These are phyloP conservation scores for Karstenula rhodostoma DNA, from an alignment of 2,329 filamentous ascomycete genomes.

Conservation along the genomic window DNA sequence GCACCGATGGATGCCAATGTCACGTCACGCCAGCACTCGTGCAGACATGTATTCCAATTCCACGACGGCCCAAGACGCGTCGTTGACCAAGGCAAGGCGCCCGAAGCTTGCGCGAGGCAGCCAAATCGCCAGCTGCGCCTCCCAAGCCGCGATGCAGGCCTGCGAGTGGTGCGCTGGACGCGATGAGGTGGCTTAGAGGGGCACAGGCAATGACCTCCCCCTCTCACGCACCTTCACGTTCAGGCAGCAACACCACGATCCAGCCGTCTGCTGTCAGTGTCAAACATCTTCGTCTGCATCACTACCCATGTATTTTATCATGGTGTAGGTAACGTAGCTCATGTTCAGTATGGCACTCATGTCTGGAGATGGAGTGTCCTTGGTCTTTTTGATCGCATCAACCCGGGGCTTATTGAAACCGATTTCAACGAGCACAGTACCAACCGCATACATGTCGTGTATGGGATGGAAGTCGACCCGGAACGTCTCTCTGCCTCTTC, in stretches of 20 bases:
- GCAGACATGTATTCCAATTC: neutral
- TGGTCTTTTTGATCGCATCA: slow-evolving; percentile 19
- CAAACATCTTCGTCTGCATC: slow-evolving; percentile 32
- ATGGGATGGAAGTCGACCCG: too few species aligned
- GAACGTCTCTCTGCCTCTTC: too few species aligned
- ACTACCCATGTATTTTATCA: slow-evolving; percentile 31
- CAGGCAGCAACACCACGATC: slow-evolving; percentile 13
- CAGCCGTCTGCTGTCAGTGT: neutral
- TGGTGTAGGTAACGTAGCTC: too few species aligned
- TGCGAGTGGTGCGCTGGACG: slow-evolving; percentile 25
- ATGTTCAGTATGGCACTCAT: too few species aligned
- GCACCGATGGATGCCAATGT: neutral
- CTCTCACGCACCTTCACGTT: slow-evolving; percentile 15
- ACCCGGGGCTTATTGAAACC: too few species aligned
- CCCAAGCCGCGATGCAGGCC: slow-evolving; percentile 8
- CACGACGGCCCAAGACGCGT: neutral
- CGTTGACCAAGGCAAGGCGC: neutral
- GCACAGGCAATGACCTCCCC: slow-evolving; percentile 27
- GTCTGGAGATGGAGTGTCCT: too few species aligned
- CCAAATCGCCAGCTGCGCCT: slow-evolving; percentile 17
- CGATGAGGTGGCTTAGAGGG: slow-evolving; percentile 23
- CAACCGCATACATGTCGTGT: too few species aligned
- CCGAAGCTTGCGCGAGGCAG: slow-evolving; percentile 15
- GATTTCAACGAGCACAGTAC: too few species aligned
- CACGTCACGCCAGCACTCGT: neutral